Percentiles rank a stretch among this genome's conserved stretches.
Evolutionary conservation across 352 stramenopile genomes (phyloP).

Genomic region (Phytophthora rubi): DNA sequence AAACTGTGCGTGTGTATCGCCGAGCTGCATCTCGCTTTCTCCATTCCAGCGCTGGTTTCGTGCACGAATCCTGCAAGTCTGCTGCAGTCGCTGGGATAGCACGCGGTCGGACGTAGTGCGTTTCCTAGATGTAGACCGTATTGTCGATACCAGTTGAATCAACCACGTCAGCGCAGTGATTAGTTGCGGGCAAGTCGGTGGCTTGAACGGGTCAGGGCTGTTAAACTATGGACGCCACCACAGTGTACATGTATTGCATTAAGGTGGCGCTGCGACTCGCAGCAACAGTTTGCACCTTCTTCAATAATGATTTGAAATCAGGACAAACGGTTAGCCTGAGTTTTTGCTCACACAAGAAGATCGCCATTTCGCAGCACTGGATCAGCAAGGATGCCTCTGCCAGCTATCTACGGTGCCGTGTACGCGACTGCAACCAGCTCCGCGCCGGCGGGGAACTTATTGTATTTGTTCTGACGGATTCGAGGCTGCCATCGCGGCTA

Average conservation of each 20-base stretch:
- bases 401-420: slow-evolving; percentile 39
- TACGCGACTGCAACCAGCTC: slow-evolving; percentile 30
- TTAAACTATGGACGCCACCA: too few relatives aligned
- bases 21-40: too few relatives aligned
- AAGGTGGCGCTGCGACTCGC: not conserved
- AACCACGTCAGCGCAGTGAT: not conserved
- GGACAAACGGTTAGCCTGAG: slow-evolving; percentile 11
- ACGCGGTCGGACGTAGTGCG: not conserved
- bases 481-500: slow-evolving; percentile 48
- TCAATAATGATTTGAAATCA: slow-evolving; percentile 24
- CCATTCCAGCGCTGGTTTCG: too few relatives aligned
- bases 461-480: not conserved
- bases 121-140: too few relatives aligned
- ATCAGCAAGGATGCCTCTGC: slow-evolving; percentile 27
- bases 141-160: too few relatives aligned
- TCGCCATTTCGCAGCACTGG: slow-evolving; percentile 17
- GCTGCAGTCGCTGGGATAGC: not conserved
- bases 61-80: too few relatives aligned
- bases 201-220: too few relatives aligned
- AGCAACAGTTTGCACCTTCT: not conserved
- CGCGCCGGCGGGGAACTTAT: slow-evolving; percentile 17
- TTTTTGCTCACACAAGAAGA: slow-evolving; percentile 16
- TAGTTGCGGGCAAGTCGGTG: not conserved
- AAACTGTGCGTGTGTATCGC: too few relatives aligned
- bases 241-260: not conserved